phyloP scores from a whole-genome alignment of 768 basidiomycete species.

The Candolleomyces efflorescens region DNA sequence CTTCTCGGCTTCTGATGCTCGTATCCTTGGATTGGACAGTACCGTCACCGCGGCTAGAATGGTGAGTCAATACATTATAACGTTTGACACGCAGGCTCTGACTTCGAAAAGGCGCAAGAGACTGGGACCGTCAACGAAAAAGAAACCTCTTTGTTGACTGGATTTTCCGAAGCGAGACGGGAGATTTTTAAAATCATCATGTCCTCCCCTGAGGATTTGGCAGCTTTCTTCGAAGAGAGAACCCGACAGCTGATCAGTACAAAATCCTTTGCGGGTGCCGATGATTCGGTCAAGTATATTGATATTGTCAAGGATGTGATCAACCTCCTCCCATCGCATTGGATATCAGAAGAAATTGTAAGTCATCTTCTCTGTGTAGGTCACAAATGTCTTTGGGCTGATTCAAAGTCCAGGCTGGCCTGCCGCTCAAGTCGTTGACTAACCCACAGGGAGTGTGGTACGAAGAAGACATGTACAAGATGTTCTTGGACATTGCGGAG shows the following conservation, averaged over 20 bases:
- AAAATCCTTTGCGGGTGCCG: constrained; percentile 30
- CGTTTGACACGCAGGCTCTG: neutral
- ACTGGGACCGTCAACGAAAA: neutral
- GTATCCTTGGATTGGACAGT: constrained; percentile 26
- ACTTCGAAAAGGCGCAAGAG: neutral
- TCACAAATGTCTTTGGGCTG: neutral
- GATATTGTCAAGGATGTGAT: constrained; percentile 69
- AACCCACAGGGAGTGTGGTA: constrained; percentile 27
- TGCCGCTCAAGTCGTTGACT: constrained; percentile 36
- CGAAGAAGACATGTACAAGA: constrained; percentile 35
- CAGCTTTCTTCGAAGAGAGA: constrained; percentile 28
- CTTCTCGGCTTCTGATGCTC: constrained; percentile 27
- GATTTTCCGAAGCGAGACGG: constrained; percentile 3
- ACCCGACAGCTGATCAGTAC: constrained; percentile 28
- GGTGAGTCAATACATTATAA: constrained; percentile 8
- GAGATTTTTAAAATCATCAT: constrained; percentile 18
- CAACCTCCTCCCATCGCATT: constrained; percentile 56
- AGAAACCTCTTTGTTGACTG: constrained; percentile 6
- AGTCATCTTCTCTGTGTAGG: constrained; percentile 19
- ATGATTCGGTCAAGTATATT: constrained; percentile 27
- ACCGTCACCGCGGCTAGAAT: constrained; percentile 19
- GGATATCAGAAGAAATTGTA: constrained; percentile 57
- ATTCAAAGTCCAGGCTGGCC: constrained; percentile 32
- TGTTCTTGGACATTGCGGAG: constrained; percentile 47
- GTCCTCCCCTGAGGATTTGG: constrained; percentile 14